Percentiles rank a stretch among this genome's conserved stretches.
phyloP scores from a whole-genome alignment of 129 eudicot genomes.

The sunflower (Helianthus annuus) region HanXRQr2.0-SUNRISE NC_035445.2:24689377-24689876 shows the following conservation, averaged over 20 bases:
- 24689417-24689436: neutral
- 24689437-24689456: neutral
- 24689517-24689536: neutral
- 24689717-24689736: conserved; percentile 17
- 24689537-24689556: neutral
- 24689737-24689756: neutral
- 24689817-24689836: too few species aligned
- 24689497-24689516: neutral
- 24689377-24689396: neutral
- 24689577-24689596: neutral
- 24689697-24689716: neutral
- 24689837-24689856: too few species aligned
- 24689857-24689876: too few species aligned
- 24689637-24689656: neutral
- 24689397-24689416: neutral
- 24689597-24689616: neutral
- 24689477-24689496: neutral
- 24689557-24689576: neutral
- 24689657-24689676: neutral
- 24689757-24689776: neutral
- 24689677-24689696: neutral
- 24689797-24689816: too few species aligned
- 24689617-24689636: neutral
- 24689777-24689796: neutral
- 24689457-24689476: neutral